Evolutionary conservation across 2,329 filamentous ascomycete genomes (phyloP), one percentile per base, ranked within the genome.

Genomic region (Eutypa lata): DNA sequence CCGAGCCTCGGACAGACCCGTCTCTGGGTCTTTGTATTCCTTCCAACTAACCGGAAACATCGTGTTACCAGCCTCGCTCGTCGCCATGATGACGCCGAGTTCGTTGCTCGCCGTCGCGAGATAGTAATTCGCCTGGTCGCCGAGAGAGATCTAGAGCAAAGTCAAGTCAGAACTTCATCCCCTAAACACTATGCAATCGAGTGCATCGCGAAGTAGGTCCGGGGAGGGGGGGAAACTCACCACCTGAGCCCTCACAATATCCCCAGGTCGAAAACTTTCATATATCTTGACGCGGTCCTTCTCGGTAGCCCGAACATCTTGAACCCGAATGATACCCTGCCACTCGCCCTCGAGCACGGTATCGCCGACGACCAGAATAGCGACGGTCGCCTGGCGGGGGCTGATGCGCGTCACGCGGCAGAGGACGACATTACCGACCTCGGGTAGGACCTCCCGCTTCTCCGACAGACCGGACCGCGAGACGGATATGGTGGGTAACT

Each of bases 31-130:
- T 66, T 83, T 82, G 75, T 95, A 96, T 73, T 97, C 93, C 75
- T 88, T 95, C 94, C 94, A 99, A 71, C 87, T 95, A 51, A 96
- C 82, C 2, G 94, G 93, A 64, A 89, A 88, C 91, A 97, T 96
- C 63, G 89, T 83, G 72, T 95, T 93, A 1, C 92, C 92, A 2
- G 82, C 83, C 68, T 96, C 91, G 67, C 91, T 95, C 61, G 83
- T 87, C 10, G 93, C 94, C 85, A 97, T 90, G 38, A 99, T 89
- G 53, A 97, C 93, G 2, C 94, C 94, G 40, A 96, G 78, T 68
- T 96, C 89, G 71, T 99, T 97, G 61, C 84, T 84, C 26, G 91
- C 91, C 1, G 94, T 99, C 24, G 87, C 89, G n/a, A 96, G 80
- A 70, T 97, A 99, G 70, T 97, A 99, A 65, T 90, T 96, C 48